Evolutionary conservation across 2,329 filamentous ascomycete genomes (phyloP).

Genomic region (Trichoderma sp.): DNA sequence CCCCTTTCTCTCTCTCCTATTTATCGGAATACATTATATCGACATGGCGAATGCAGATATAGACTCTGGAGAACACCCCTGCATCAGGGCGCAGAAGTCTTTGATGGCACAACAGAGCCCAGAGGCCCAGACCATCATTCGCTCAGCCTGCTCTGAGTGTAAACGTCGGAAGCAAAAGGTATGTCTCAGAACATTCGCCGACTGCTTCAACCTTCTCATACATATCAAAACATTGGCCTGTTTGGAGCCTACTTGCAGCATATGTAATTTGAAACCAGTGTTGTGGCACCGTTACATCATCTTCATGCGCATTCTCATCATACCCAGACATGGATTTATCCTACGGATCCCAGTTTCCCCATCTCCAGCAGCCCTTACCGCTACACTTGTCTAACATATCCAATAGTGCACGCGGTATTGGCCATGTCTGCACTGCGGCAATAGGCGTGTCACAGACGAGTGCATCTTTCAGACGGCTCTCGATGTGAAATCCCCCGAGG

Average conservation of each 20-base stretch:
- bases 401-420: slow-evolving; percentile 39
- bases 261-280: not conserved
- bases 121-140: not conserved
- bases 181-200: not conserved
- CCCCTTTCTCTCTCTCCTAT: not conserved
- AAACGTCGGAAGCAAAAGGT: slow-evolving; percentile 40
- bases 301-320: not conserved
- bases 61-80: not conserved
- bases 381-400: not conserved
- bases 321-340: not conserved
- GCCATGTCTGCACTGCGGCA: slow-evolving; percentile 41
- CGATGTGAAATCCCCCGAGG: slow-evolving; percentile 1
- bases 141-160: slow-evolving; percentile 43
- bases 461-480: slow-evolving; percentile 31
- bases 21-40: not conserved
- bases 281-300: not conserved
- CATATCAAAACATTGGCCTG: not conserved
- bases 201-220: not conserved
- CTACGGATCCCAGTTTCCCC: not conserved
- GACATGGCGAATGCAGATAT: not conserved
- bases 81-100: not conserved
- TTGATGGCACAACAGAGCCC: not conserved
- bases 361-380: not conserved
- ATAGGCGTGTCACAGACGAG: slow-evolving; percentile 38
- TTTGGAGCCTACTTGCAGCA: not conserved